phyloP scores from a whole-genome alignment of 345 rosid genomes.

The Clarkia xantiana region DNA sequence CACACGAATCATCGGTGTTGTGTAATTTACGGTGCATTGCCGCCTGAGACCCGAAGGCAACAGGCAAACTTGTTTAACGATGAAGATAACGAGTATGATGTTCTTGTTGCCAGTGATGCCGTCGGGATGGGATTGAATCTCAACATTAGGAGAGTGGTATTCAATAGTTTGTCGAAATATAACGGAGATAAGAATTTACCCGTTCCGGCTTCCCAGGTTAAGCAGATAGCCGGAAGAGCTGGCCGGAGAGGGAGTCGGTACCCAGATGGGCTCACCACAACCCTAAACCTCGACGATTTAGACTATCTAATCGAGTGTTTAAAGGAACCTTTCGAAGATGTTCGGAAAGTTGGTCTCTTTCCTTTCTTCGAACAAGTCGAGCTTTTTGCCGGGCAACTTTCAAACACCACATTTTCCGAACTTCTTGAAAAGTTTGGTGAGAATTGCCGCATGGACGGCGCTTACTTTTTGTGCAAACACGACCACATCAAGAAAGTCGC shows the following conservation, averaged over 20 bases:
- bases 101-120: constrained; percentile 93
- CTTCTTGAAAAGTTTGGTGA: constrained; percentile 68
- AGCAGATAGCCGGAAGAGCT: constrained; percentile 96
- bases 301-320: constrained; percentile 67
- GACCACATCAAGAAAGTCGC: constrained; percentile 86
- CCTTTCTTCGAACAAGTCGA: constrained; percentile 95
- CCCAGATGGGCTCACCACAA: constrained; percentile 85
- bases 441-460: constrained; percentile 71
- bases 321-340: constrained; percentile 73
- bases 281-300: constrained; percentile 57
- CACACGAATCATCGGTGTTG: constrained; percentile 71
- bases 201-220: constrained; percentile 76
- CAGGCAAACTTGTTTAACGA: constrained; percentile 83
- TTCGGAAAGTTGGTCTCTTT: constrained; percentile 69
- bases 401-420: constrained; percentile 36
- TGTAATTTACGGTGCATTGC: constrained; percentile 92
- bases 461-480: constrained; percentile 71
- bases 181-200: constrained; percentile 77
- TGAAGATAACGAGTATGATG: constrained; percentile 81
- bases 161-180: constrained; percentile 56
- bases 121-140: constrained; percentile 97
- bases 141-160: constrained; percentile 81
- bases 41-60: constrained; percentile 89
- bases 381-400: constrained; percentile 59
- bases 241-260: constrained; percentile 84